A percentile compares a stretch with the other conserved stretches of the same genome.
phyloP scores from a whole-genome alignment of 768 basidiomycete species.

The Tylopilus cervinicoccineus region DNA sequence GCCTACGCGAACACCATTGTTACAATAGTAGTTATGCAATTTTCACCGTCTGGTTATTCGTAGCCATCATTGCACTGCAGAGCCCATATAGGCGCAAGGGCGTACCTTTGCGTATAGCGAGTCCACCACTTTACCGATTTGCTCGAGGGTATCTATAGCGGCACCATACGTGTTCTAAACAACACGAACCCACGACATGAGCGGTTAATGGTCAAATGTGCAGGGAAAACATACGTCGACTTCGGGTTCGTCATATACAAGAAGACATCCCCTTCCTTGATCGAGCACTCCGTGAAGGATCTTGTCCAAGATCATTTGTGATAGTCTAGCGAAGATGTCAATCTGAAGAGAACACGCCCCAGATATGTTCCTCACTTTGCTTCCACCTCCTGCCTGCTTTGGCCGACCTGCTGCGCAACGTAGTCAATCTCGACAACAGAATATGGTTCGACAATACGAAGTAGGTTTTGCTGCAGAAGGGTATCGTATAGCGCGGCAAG shows the following conservation, averaged over 20 bases:
- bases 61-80: neutral
- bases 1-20: neutral
- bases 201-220: neutral
- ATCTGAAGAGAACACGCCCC: neutral
- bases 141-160: conserved; percentile 84
- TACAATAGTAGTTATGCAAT: conserved; percentile 31
- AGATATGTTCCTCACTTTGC: conserved; percentile 59
- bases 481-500: conserved; percentile 94
- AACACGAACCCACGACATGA: conserved; percentile 6
- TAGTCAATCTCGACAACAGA: conserved; percentile 87
- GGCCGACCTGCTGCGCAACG: conserved; percentile 83
- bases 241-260: conserved; percentile 87
- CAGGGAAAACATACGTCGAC: conserved; percentile 62
- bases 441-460: conserved; percentile 95
- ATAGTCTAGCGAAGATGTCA: conserved; percentile 51
- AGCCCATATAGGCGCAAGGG: neutral
- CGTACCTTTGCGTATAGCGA: conserved; percentile 82
- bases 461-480: conserved; percentile 89
- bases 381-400: conserved; percentile 85
- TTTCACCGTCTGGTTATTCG: conserved; percentile 37
- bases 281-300: conserved; percentile 94
- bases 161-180: conserved; percentile 80
- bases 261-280: conserved; percentile 86
- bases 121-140: conserved; percentile 93
- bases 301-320: conserved; percentile 98